These are phyloP conservation scores for Manihot esculenta DNA, from an alignment of 441 rosid genomes.

Conservation along the genomic window DNA sequence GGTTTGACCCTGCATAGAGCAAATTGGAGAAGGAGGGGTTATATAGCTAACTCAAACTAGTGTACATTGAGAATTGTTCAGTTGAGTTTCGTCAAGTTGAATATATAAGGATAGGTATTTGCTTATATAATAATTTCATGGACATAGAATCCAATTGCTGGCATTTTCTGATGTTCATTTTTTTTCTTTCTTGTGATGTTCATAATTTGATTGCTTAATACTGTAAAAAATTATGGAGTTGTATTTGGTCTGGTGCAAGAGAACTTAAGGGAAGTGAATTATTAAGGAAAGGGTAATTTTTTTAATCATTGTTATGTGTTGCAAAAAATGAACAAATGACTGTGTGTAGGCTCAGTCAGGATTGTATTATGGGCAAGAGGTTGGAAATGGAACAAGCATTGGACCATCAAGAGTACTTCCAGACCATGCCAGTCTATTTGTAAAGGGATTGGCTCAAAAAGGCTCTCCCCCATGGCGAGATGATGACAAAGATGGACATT, in stretches of 20 bases:
- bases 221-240: conserved; percentile 8
- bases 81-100: conserved; percentile 3
- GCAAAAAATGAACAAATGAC: conserved; percentile 48
- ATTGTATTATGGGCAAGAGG: conserved; percentile 53
- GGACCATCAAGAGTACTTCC: conserved; percentile 51
- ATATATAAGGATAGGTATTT: background rate
- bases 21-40: background rate
- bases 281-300: conserved; percentile 26
- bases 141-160: conserved; percentile 1
- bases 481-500: conserved; percentile 78
- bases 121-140: conserved; percentile 3
- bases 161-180: background rate
- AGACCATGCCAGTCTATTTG: conserved; percentile 42
- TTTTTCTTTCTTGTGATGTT: background rate
- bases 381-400: conserved; percentile 57
- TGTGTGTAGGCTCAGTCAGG: conserved; percentile 76
- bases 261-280: conserved; percentile 17
- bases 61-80: background rate
- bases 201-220: background rate
- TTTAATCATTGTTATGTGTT: conserved; percentile 31
- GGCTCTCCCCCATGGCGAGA: conserved; percentile 68
- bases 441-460: conserved; percentile 54
- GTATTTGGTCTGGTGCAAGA: conserved; percentile 15
- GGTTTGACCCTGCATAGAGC: background rate
- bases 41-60: background rate